Conservation (phyloP, 805 yeast species). For the Kuraishia piskuri region DNA sequence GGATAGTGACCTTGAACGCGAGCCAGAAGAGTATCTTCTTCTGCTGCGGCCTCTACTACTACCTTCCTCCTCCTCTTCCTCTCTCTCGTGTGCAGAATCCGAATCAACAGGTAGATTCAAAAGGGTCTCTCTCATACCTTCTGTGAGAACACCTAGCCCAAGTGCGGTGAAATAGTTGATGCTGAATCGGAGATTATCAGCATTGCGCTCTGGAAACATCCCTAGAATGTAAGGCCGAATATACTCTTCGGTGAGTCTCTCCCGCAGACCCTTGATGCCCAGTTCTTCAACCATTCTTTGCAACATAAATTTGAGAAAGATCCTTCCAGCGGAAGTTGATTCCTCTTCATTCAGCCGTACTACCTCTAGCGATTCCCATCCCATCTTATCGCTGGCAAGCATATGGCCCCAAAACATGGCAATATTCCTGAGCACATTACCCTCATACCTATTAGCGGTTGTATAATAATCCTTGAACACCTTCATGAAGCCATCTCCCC, state of each 20-base stretch:
- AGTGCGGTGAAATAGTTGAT: constrained; percentile 92
- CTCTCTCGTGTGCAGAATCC: constrained; percentile 9
- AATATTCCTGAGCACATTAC: constrained; percentile 65
- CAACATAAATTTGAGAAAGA: constrained; percentile 72
- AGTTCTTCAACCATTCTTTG: constrained; percentile 72
- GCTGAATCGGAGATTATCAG: constrained; percentile 59
- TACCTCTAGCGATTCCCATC: constrained; percentile 49
- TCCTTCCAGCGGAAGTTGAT: constrained; percentile 75
- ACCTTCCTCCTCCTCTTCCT: constrained; percentile 6
- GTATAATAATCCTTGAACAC: constrained; percentile 51
- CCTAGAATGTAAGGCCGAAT: constrained; percentile 42
- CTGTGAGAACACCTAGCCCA: constrained; percentile 78
- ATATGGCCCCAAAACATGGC: constrained; percentile 85
- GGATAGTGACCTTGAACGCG: constrained; percentile 11
- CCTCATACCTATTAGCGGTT: constrained; percentile 57
- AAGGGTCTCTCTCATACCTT: constrained; percentile 54
- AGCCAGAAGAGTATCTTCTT: neutral
- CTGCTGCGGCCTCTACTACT: constrained; percentile 7
- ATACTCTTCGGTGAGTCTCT: constrained; percentile 43
- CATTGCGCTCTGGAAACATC: constrained; percentile 51
- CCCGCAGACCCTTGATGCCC: constrained; percentile 46
- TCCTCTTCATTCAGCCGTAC: constrained; percentile 59
- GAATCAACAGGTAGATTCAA: constrained; percentile 15
- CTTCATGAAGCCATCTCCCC: constrained; percentile 47
- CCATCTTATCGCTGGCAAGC: constrained; percentile 59